Conservation (phyloP, 2,329 filamentous ascomycete genomes). For the Neurospora sp. region DNA sequence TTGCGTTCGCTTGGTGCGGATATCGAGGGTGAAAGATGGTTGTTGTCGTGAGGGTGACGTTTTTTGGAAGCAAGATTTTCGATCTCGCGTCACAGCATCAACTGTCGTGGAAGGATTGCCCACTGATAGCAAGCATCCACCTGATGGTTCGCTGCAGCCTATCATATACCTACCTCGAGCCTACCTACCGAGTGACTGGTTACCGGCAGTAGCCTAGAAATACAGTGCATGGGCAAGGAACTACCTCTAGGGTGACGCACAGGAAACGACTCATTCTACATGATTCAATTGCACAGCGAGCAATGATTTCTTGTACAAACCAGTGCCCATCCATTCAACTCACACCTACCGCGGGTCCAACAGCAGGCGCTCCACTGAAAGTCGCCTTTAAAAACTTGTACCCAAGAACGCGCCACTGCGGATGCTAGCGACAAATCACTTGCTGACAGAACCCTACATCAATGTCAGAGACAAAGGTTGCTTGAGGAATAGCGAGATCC, state of each 20-base stretch:
- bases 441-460: background rate
- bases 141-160: background rate
- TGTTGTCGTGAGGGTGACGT: constrained; percentile 2
- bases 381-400: background rate
- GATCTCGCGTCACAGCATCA: constrained; percentile 1
- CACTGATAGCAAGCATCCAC: background rate
- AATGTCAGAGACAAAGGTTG: background rate
- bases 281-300: background rate
- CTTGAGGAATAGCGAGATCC: background rate
- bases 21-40: background rate
- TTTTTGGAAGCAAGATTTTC: background rate
- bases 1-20: background rate
- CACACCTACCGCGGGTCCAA: background rate
- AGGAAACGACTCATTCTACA: background rate
- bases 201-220: background rate
- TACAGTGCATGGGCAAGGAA: background rate
- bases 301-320: background rate
- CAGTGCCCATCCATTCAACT: background rate
- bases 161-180: too few relatives aligned
- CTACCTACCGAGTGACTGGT: background rate
- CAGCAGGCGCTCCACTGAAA: background rate
- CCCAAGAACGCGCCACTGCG: background rate
- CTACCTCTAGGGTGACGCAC: background rate
- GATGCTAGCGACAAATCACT: background rate
- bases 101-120: background rate